Conservation (phyloP, 2,329 filamentous ascomycete genomes). For the Trichoderma harzianum region DNA sequence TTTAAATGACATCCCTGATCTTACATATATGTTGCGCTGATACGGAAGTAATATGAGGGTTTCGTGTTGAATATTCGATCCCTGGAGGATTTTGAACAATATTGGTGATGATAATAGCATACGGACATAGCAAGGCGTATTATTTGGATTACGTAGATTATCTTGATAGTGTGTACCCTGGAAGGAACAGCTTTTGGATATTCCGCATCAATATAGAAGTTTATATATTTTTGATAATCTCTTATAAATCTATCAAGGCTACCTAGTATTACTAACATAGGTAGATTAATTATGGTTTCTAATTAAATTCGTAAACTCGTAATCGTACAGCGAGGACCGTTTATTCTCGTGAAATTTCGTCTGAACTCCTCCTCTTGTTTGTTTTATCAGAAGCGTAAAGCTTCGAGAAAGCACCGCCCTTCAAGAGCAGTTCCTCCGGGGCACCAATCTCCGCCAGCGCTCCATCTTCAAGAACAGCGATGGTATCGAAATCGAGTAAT, state of each 20-base stretch:
- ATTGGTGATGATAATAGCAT: background rate
- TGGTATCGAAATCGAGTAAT: constrained; percentile 34
- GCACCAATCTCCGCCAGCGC: constrained; percentile 29
- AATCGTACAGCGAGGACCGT: background rate
- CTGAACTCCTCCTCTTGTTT: constrained; percentile 15
- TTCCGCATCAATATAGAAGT: background rate
- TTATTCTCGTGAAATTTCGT: background rate
- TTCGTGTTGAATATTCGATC: background rate
- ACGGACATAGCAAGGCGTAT: constrained; percentile 3
- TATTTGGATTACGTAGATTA: background rate
- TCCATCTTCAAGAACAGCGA: constrained; percentile 32
- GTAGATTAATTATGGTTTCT: background rate
- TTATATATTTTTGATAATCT: background rate
- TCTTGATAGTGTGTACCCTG: background rate
- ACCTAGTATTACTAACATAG: background rate
- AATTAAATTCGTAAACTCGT: background rate
- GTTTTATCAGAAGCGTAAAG: constrained; percentile 27
- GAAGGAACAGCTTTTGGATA: background rate
- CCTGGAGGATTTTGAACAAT: background rate
- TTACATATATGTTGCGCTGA: constrained; percentile 46
- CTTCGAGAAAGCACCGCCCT: constrained; percentile 25
- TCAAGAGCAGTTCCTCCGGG: constrained; percentile 25
- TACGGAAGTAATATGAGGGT: background rate
- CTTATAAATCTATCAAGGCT: background rate
- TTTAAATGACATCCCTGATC: constrained; percentile 39